Evolutionary conservation across 2,329 filamentous ascomycete species (phyloP), one percentile per base, ranked within the genome.

Genomic region (Dactylellina parvicollis): DNA sequence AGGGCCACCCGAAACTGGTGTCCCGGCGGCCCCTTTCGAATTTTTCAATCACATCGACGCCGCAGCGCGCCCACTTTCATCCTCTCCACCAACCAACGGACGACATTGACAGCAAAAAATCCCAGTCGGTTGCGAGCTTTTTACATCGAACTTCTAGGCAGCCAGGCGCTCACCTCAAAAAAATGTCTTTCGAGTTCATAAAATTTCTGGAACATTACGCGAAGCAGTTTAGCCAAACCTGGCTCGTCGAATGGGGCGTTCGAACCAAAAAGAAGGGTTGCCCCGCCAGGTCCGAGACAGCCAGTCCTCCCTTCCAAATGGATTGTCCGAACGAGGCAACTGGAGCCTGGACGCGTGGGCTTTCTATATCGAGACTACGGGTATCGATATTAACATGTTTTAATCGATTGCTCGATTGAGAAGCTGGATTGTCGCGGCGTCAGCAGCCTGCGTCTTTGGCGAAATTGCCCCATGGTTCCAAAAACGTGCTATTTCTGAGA

Each of bases 151-250:
- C 40, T 59, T 72, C 54, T 72, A 72, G 67, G 67, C 67, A 72
- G 42, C 67, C 59, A 71, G 66, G 57, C 57, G 61, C 61, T 56
- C 61, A 66, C 61, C 59, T 50, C 47, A 62, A 38, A 38, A 26
- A 49, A 34, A 40, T 56, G 49, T 70, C 46, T 70, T 55, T 46
- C 30, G 54, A 47, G 16, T 22, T 46, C 56, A 47, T 44, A 60
- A 52, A 60, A 36, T 54, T 70, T 70, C 65, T 70, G 47, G 67
- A 65, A 72, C 52, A 72, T 57, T 72, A 65, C 67, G 59, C 67
- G 52, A 72, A 59, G 42, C 26, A 65, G 67, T 55, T 54, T 64
- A 72, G 67, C 66, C 55, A 46, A 54, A 36, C 57, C 54, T 22
- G 18, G 20, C 22, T 57, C 40, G 47, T 59, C 61, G 59, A 54